Conservation (phyloP, 129 eudicot genomes). For the Erigeron canadensis region DNA sequence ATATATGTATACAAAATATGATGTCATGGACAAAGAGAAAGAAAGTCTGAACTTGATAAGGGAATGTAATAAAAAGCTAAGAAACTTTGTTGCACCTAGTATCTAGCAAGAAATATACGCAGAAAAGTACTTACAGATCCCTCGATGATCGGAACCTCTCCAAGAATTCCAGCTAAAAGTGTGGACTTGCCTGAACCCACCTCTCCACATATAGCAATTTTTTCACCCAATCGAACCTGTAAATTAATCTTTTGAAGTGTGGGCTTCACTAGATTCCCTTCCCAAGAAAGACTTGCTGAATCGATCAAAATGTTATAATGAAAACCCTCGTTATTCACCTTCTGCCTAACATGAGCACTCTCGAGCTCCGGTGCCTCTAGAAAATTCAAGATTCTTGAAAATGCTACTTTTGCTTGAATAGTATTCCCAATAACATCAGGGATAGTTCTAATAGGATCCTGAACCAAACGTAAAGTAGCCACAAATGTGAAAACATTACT, state of each 20-base stretch:
- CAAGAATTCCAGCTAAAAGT: constrained; percentile 83
- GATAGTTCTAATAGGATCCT: constrained; percentile 80
- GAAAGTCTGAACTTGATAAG: too few species aligned
- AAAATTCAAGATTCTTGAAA: constrained; percentile 70
- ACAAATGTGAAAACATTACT: constrained; percentile 93
- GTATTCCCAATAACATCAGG: constrained; percentile 89
- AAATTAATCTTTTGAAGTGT: constrained; percentile 58
- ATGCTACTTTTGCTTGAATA: constrained; percentile 91
- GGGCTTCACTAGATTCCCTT: constrained; percentile 52
- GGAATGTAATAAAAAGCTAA: too few species aligned
- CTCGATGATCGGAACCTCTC: constrained; percentile 74
- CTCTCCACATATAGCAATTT: constrained; percentile 92
- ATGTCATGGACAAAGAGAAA: too few species aligned
- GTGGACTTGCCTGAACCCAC: constrained; percentile 98
- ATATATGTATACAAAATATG: too few species aligned
- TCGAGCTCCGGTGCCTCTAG: constrained; percentile 91
- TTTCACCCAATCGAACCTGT: constrained; percentile 64
- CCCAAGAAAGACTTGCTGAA: constrained; percentile 81
- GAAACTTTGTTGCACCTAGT: background rate
- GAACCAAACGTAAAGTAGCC: constrained; percentile 90
- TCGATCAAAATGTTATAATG: constrained; percentile 42
- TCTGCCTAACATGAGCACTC: constrained; percentile 48
- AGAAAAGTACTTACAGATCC: constrained; percentile 65
- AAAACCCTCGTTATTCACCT: constrained; percentile 24
- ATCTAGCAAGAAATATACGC: background rate